Evolutionary conservation across 1,139 yeast species (phyloP), one percentile per base, ranked within the genome.

Genomic region (Yamadazyma songkhlaensis): DNA sequence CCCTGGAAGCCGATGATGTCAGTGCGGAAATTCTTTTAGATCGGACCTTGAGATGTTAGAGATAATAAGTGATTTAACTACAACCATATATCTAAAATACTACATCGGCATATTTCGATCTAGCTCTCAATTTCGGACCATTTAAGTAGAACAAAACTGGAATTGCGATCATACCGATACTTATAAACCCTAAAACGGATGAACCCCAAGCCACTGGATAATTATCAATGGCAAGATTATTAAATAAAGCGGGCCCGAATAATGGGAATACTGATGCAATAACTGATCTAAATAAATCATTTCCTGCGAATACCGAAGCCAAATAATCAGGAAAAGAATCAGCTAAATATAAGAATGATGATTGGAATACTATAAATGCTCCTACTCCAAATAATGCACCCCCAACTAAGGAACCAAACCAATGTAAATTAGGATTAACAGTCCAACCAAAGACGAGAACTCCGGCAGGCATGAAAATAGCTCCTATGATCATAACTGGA

Each of bases 231-330:
- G 64, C 67, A 36, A 76, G 54, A 47, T 74, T 73, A 29, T 55
- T 45, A 48, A 68, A 81, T 67, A 81, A 62, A 2, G 72, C 66
- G 34, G 60, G 55, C 4, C 81, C 84, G 51, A 81, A 79, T 34
- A 81, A 59, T 31, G 87, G 86, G 65, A 81, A 81, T 3, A 74
- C 75, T 25, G 79, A 79, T 0, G 81, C 86, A 53, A 77, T 63
- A 2, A 62, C 60, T 1, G 81, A 68, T 47, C 84, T 64, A 47
- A 68, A 66, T 38, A 77, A 60, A 10, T 69, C 77, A 48, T 77
- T 77, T 20, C 78, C 72, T 2, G 83, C 82, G 53, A 74, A 77
- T 3, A 76, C 81, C 4, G 84, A 77, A 0, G 84, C 84, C 50
- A 74, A 55, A 48, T 66, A 70, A 36, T 64, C 56, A 37, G 54